Evolutionary conservation across 1,284 basidiomycete species (phyloP).

Genomic region (Irpex sp.): DNA sequence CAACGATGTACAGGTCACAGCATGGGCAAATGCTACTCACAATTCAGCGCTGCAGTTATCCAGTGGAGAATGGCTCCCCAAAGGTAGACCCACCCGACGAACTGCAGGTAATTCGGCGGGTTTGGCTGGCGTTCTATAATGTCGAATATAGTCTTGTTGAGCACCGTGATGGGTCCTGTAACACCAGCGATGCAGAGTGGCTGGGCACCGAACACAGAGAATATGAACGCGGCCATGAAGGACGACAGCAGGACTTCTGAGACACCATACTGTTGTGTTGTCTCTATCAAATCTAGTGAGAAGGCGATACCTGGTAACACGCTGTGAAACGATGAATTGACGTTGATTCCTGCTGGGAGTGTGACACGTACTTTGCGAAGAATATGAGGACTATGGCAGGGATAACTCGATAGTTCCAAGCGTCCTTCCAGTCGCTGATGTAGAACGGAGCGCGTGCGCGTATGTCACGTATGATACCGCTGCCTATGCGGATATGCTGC

Average conservation of each 20-base stretch:
- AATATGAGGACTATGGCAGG: conserved; percentile 76
- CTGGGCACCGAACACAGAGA: conserved; percentile 87
- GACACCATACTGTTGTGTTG: conserved; percentile 86
- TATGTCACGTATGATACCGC: conserved; percentile 81
- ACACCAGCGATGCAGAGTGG: conserved; percentile 93
- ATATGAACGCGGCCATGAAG: conserved; percentile 90
- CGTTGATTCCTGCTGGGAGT: conserved; percentile 1
- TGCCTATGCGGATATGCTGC: conserved; percentile 38
- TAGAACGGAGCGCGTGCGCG: conserved; percentile 79
- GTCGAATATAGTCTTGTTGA: conserved; percentile 88
- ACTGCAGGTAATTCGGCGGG: conserved; percentile 77
- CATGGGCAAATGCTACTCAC: conserved; percentile 35
- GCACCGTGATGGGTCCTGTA: conserved; percentile 87
- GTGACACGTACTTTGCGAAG: conserved; percentile 64
- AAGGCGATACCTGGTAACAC: conserved; percentile 92
- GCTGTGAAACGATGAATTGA: conserved; percentile 31
- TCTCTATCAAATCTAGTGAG: conserved; percentile 90
- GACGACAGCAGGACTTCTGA: conserved; percentile 80
- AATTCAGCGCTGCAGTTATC: conserved; percentile 82
- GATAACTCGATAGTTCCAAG: conserved; percentile 83
- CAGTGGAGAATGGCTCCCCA: conserved; percentile 95
- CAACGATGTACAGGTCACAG: background rate
- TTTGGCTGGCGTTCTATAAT: conserved; percentile 60
- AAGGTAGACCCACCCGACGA: conserved; percentile 89
- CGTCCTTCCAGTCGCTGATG: conserved; percentile 82